Evolutionary conservation across 768 basidiomycete genomes (phyloP).

Genomic region (Amanita pseudoporphyria): DNA sequence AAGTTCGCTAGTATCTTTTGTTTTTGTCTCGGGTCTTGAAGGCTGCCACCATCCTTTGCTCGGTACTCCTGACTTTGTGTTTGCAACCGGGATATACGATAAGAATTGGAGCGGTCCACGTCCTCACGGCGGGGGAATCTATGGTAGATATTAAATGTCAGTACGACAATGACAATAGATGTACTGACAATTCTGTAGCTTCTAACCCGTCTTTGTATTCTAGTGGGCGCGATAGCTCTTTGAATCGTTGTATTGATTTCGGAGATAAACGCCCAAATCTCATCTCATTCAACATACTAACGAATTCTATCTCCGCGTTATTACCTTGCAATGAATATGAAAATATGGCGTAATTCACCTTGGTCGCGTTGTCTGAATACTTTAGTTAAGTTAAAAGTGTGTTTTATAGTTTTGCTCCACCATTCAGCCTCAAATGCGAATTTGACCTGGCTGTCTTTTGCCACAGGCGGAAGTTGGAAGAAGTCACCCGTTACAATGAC

Average conservation of each 20-base stretch:
- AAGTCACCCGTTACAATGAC: slow-evolving; percentile 94
- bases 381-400: slow-evolving; percentile 88
- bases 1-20: slow-evolving; percentile 82
- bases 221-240: slow-evolving; percentile 57
- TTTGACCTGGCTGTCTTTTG: slow-evolving; percentile 54
- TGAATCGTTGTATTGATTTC: slow-evolving; percentile 65
- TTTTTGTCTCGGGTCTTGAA: slow-evolving; percentile 44
- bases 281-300: slow-evolving; percentile 99
- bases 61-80: slow-evolving; percentile 43
- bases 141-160: slow-evolving; percentile 6
- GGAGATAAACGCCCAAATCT: slow-evolving; percentile 69
- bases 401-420: slow-evolving; percentile 68
- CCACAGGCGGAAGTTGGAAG: slow-evolving; percentile 94
- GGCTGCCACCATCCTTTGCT: slow-evolving; percentile 55
- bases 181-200: slow-evolving; percentile 80
- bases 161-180: not conserved
- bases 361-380: slow-evolving; percentile 94
- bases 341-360: slow-evolving; percentile 35
- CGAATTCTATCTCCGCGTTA: slow-evolving; percentile 48
- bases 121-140: slow-evolving; percentile 91
- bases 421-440: slow-evolving; percentile 87
- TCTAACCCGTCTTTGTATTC: slow-evolving; percentile 72
- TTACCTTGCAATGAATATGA: not conserved
- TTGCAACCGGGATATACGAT: slow-evolving; percentile 52
- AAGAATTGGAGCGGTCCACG: slow-evolving; percentile 75